A percentile compares a stretch with the other conserved stretches of the same genome.
phyloP scores from a whole-genome alignment of 2,329 filamentous ascomycete genomes.

The Penicillium sp. region DNA sequence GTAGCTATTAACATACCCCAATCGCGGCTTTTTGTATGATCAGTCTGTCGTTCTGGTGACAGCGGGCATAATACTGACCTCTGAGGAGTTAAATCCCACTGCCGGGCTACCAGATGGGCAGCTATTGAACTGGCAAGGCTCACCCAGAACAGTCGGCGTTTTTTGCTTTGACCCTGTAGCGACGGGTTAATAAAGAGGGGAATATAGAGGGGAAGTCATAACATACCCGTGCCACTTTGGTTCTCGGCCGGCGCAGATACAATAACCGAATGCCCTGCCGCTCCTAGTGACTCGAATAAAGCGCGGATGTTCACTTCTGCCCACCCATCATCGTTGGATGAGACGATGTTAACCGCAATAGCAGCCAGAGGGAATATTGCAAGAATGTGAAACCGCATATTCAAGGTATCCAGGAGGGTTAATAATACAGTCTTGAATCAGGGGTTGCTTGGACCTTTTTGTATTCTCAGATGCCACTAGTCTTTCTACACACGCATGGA shows the following conservation, averaged over 20 bases:
- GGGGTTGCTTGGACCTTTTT: not conserved
- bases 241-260: conserved; percentile 67
- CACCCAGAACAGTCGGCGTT: conserved; percentile 48
- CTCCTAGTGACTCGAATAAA: conserved; percentile 56
- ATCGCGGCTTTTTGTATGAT: conserved; percentile 40
- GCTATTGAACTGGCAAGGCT: conserved; percentile 60
- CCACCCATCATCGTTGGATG: conserved; percentile 73
- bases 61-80: conserved; percentile 19
- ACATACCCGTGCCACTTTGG: conserved; percentile 59
- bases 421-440: not conserved
- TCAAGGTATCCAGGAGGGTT: not conserved
- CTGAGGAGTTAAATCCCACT: conserved; percentile 56
- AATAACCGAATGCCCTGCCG: conserved; percentile 59
- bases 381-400: conserved; percentile 22
- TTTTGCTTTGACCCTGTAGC: conserved; percentile 52
- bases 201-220: not conserved
- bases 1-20: conserved; percentile 72
- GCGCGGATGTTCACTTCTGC: conserved; percentile 65
- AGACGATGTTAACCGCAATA: conserved; percentile 54
- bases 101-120: conserved; percentile 59
- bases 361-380: conserved; percentile 15
- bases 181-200: conserved; percentile 2
- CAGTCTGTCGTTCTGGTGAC: not conserved
- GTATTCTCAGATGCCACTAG: not conserved
- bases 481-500: not conserved